Percentiles rank a stretch among this genome's conserved stretches.
These are phyloP conservation scores for Trametes hirsuta DNA, from an alignment of 1,284 basidiomycete genomes.

Conservation along the genomic window DNA sequence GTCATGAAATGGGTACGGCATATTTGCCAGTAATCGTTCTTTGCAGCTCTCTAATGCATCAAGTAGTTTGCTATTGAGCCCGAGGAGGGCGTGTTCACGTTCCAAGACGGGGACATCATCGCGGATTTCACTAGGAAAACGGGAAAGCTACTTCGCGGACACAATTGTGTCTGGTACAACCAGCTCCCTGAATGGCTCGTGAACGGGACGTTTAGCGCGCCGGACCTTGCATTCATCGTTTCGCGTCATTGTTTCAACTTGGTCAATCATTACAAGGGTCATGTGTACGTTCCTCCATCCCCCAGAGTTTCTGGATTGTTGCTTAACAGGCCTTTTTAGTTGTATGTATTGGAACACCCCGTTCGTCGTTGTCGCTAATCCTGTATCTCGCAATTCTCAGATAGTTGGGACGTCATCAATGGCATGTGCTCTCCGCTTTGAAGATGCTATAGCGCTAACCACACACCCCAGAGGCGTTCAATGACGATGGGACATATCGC, in stretches of 20 bases:
- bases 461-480: constrained; percentile 48
- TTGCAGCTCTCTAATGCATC: not conserved
- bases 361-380: not conserved
- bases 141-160: constrained; percentile 43
- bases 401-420: constrained; percentile 45
- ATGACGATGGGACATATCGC: constrained; percentile 60
- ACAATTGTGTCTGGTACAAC: constrained; percentile 60
- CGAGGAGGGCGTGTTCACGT: constrained; percentile 49
- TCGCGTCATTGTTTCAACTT: constrained; percentile 49
- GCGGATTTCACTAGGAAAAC: constrained; percentile 49
- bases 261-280: constrained; percentile 52
- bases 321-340: not conserved
- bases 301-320: not conserved
- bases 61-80: constrained; percentile 56
- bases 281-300: constrained; percentile 43
- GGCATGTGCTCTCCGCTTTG: constrained; percentile 23
- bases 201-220: constrained; percentile 43
- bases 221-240: constrained; percentile 49
- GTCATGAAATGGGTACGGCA: constrained; percentile 59
- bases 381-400: constrained; percentile 6
- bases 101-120: constrained; percentile 48
- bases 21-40: not conserved
- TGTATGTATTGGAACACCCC: not conserved
- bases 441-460: not conserved
- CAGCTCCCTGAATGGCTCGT: constrained; percentile 57